Base-by-base conservation (phyloP, 768 basidiomycete genomes). In the Tricholomella constricta region DNA sequence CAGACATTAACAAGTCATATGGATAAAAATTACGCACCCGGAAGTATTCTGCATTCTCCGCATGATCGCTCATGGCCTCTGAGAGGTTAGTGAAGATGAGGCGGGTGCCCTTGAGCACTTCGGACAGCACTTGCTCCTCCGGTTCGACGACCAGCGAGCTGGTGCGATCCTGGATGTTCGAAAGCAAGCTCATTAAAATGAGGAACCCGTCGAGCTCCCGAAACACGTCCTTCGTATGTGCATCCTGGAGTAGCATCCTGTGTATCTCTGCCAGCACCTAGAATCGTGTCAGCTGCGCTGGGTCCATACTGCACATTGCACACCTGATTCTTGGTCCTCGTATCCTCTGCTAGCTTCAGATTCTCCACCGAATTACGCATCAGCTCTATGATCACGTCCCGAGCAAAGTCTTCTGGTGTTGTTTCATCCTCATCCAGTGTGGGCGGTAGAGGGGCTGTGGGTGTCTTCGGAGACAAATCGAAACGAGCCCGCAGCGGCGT, bases 131-230 rank as follows among this genome's bases (percentile, higher is more conserved):
- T 50, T 69, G 67, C 32, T 74, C 73, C 54, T 76, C 74, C 4
- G 71, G 70, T 41, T 73, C 73, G 3, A 69, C 64, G 1, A 74
- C 66, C 2, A 69, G 61, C 8, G 55, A 63, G 17, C 67, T 59
- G 27, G 66, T 57, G 29, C 65, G 59, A 22, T 73, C 71, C 47
- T 78, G 67, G 0, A 88, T 68, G 0, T 81, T 82, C 1, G 89
- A 87, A 4, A 94, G 73, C 26, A 88, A 77, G 59, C 82, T 88
- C 70, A 91, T 83, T 27, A 91, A 71, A 9, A 83, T 79, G 17
- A 92, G 72, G 64, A 91, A 92, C 1, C 91, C 91, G 55, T 93
- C 91, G 62, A 88, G 73, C 62, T 91, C 88, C 4, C 91, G 78
- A 66, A 94, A 93, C 17, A 86, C 83, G 51, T 86, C 84, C 65